These are phyloP conservation scores for Starmerella powellii DNA, from an alignment of 805 yeast genomes.

Conservation along the genomic window DNA sequence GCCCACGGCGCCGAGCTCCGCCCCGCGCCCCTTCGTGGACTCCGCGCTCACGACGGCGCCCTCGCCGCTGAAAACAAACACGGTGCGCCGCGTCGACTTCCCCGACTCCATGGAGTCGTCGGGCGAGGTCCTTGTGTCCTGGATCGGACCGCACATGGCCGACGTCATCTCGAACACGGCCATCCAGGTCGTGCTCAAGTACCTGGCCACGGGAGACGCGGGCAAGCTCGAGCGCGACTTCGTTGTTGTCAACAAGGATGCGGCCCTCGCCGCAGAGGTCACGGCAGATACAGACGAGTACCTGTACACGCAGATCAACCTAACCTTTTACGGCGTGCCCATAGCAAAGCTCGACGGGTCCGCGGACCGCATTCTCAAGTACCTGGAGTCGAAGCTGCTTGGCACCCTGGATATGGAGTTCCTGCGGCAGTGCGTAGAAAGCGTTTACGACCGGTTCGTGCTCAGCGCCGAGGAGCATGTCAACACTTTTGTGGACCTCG, in stretches of 20 bases:
- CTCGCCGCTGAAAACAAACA: conserved; percentile 32
- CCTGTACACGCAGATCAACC: conserved; percentile 44
- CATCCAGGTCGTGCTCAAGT: conserved; percentile 54
- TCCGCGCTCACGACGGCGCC: conserved; percentile 31
- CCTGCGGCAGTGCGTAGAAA: conserved; percentile 56
- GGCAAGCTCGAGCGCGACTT: conserved; percentile 59
- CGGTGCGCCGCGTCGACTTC: conserved; percentile 49
- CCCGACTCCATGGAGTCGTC: conserved; percentile 82
- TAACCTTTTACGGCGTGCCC: conserved; percentile 62
- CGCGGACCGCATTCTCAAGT: conserved; percentile 38
- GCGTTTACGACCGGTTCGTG: conserved; percentile 45
- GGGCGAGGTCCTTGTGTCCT: conserved; percentile 61
- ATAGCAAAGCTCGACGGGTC: conserved; percentile 46
- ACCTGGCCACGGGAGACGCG: conserved; percentile 64
- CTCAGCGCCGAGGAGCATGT: conserved; percentile 38
- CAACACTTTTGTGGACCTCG: conserved; percentile 47
- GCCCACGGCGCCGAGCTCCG: conserved; percentile 26
- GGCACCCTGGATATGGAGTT: conserved; percentile 48
- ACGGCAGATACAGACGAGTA: conserved; percentile 66
- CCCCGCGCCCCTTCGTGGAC: conserved; percentile 68
- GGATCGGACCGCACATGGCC: conserved; percentile 66
- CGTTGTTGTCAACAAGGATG: conserved; percentile 57
- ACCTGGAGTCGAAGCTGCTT: conserved; percentile 35
- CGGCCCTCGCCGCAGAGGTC: conserved; percentile 62
- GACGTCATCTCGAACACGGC: conserved; percentile 52